Conservation (phyloP, 1,284 basidiomycete genomes). For the Prillingera fragicola region DNA sequence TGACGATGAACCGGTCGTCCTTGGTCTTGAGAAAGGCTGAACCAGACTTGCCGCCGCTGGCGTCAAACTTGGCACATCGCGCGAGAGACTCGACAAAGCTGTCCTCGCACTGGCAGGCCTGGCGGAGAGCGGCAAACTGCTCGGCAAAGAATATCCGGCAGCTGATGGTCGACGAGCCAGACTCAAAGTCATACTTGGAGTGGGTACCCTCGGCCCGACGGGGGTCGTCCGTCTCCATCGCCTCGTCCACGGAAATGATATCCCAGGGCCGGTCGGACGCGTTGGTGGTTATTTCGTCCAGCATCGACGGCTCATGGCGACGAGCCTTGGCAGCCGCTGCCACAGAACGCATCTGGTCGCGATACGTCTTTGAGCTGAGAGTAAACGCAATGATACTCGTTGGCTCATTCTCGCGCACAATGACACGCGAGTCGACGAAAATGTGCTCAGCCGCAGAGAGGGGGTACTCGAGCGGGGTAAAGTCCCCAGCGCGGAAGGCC, state of each 20-base stretch:
- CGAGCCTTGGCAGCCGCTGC: slow-evolving; percentile 30
- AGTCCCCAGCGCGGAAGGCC: slow-evolving; percentile 57
- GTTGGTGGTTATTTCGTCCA: slow-evolving; percentile 8
- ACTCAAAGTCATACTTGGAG: slow-evolving; percentile 66
- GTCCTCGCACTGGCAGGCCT: slow-evolving; percentile 87
- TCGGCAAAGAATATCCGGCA: slow-evolving; percentile 95
- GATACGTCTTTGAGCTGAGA: slow-evolving; percentile 83
- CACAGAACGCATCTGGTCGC: slow-evolving; percentile 73
- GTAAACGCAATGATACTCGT: slow-evolving; percentile 97
- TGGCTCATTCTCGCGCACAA: slow-evolving; percentile 94
- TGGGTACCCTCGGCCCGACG: slow-evolving; percentile 42
- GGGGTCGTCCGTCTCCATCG: slow-evolving; percentile 39
- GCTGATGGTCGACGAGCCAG: slow-evolving; percentile 84
- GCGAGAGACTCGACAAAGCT: slow-evolving; percentile 90
- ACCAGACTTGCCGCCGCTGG: slow-evolving; percentile 91
- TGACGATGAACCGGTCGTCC: slow-evolving; percentile 97
- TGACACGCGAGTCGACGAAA: slow-evolving; percentile 90
- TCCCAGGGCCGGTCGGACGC: slow-evolving; percentile 55
- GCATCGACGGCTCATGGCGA: slow-evolving; percentile 10
- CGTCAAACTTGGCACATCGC: slow-evolving; percentile 93
- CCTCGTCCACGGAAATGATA: slow-evolving; percentile 60
- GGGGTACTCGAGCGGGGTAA: slow-evolving; percentile 55
- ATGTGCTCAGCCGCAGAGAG: slow-evolving; percentile 67
- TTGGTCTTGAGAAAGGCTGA: slow-evolving; percentile 93
- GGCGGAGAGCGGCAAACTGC: slow-evolving; percentile 89